Conservation (phyloP, 2,329 filamentous ascomycete genomes). For the Pseudogymnoascus sp. region DNA sequence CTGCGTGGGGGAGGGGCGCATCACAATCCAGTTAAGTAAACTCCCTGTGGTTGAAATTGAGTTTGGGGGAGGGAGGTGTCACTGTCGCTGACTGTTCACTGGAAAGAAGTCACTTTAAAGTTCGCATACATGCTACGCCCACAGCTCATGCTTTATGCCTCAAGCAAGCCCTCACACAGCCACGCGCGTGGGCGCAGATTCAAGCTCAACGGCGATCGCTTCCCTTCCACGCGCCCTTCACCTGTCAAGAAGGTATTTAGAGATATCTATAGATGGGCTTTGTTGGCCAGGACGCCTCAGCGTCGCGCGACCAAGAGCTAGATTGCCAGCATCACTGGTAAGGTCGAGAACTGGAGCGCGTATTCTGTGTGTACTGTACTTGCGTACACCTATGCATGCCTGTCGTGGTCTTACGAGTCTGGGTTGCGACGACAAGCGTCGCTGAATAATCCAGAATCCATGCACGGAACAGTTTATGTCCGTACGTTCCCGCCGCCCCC, state of each 20-base stretch:
- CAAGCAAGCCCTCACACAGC: constrained; percentile 7
- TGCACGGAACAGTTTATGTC: background rate
- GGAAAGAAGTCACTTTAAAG: constrained; percentile 9
- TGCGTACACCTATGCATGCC: constrained; percentile 1
- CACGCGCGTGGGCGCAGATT: background rate
- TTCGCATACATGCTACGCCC: constrained; percentile 5
- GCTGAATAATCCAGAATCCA: constrained; percentile 1
- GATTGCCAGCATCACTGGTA: background rate
- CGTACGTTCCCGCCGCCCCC: background rate
- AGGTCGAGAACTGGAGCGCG: background rate
- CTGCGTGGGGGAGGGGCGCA: constrained; percentile 5
- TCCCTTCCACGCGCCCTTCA: background rate
- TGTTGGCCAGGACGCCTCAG: background rate
- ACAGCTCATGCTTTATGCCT: constrained; percentile 2
- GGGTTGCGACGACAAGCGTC: background rate
- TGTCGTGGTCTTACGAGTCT: background rate
- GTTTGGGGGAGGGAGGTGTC: background rate
- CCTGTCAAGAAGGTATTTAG: background rate
- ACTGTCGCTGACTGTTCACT: constrained; percentile 2
- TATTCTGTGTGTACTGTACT: background rate
- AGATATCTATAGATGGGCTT: background rate
- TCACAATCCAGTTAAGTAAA: background rate
- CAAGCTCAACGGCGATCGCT: background rate
- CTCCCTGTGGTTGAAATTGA: constrained; percentile 3
- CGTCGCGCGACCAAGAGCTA: background rate